Evolutionary conservation across 768 basidiomycete species (phyloP).

Genomic region (Filobasidium floriforme): DNA sequence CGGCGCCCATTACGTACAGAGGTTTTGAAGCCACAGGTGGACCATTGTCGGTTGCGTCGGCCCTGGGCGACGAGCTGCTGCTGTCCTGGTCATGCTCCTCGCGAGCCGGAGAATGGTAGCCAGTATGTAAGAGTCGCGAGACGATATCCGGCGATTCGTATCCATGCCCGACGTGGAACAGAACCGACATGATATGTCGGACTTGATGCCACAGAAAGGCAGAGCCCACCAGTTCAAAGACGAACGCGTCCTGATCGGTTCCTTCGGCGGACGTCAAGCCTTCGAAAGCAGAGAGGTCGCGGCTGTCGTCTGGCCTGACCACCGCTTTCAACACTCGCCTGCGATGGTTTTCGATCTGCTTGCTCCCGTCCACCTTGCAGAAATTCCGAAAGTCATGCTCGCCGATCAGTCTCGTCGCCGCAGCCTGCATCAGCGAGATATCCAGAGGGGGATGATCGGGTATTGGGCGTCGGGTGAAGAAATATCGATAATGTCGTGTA

Average conservation of each 20-base stretch:
- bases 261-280: neutral
- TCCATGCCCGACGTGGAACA: conserved; percentile 78
- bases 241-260: conserved; percentile 50
- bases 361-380: conserved; percentile 83
- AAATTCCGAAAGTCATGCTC: conserved; percentile 94
- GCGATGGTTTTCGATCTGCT: conserved; percentile 75
- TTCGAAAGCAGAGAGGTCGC: neutral
- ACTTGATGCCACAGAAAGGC: conserved; percentile 96
- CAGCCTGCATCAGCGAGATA: conserved; percentile 65
- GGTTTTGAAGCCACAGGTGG: conserved; percentile 53
- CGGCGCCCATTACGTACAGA: conserved; percentile 88
- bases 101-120: conserved; percentile 43
- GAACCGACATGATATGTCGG: conserved; percentile 81
- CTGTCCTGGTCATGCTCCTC: conserved; percentile 9
- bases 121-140: conserved; percentile 64
- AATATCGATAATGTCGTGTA: conserved; percentile 94
- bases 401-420: conserved; percentile 64
- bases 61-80: conserved; percentile 5
- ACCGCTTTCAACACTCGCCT: conserved; percentile 60
- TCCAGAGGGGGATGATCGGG: conserved; percentile 52
- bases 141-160: conserved; percentile 68
- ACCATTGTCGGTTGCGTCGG: neutral
- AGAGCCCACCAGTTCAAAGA: conserved; percentile 74
- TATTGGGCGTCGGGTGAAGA: conserved; percentile 57
- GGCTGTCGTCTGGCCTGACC: conserved; percentile 7